Base-by-base conservation (phyloP, 768 basidiomycete genomes). In the Austroboletus eburneus region DNA sequence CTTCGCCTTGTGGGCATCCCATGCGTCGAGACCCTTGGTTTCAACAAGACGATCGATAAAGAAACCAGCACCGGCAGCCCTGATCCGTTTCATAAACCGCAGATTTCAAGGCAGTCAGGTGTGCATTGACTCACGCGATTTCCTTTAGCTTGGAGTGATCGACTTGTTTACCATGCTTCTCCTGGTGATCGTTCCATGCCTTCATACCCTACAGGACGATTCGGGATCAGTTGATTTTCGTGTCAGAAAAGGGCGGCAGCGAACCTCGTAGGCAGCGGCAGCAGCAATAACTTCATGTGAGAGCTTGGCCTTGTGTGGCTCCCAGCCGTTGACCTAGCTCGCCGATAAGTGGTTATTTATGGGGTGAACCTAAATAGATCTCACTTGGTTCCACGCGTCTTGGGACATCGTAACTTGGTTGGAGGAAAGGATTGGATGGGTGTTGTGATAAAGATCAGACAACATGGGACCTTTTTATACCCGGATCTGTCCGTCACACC, bases 251-350 rank as follows among this genome's bases (percentile, higher is more conserved):
- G 17, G 14, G 23, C 8, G 10, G n/a, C 1, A 16, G 40, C 64
- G 12, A 29, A 78, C 82, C 73, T 80, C 81, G 64, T 73, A 87
- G 23, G 80, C 64, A 6, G 83, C 84, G 37, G 85, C 85, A 34
- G 67, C 83, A 39, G 81, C 80, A 51, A 87, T 73, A 35, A 86
- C 61, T 65, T 87, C 79, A 61, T 87, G 85, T 9, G 80, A 77
- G 43, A 84, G 64, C 46, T 65, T 46, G 2, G 83, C 77, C 67
- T 82, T 67, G 70, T 84, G 83, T 9, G 71, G 73, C 13, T 72
- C 71, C 22, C 17, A 5, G 38, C 57, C 32, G 51, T 37, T 13
- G 4, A 32, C 4, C 7, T 2, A 17, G 9, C 9, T 17, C 10
- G n/a, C n/a, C n/a, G n/a, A n/a, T n/a, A n/a, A n/a, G n/a, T n/a